Percentiles rank a stretch among this genome's conserved stretches.
phyloP scores from a whole-genome alignment of 768 basidiomycete genomes.

The Candolleomyces eurysporus region DNA sequence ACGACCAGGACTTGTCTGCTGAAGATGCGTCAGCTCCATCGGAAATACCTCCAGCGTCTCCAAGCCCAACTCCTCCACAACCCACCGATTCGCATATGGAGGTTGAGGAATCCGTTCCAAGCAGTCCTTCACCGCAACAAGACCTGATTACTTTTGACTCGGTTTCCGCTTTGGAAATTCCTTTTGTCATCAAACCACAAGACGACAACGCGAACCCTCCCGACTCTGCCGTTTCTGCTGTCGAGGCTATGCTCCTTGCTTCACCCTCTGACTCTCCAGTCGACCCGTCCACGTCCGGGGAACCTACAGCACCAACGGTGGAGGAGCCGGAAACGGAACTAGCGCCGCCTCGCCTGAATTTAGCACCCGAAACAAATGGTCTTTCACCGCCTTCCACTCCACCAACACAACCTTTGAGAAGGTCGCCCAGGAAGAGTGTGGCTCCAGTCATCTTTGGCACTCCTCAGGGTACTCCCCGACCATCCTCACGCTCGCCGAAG shows the following conservation, averaged over 20 bases:
- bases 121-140: conserved; percentile 5
- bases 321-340: background rate
- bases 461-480: conserved; percentile 11
- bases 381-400: background rate
- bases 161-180: conserved; percentile 16
- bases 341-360: background rate
- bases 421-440: conserved; percentile 37
- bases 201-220: background rate
- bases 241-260: background rate
- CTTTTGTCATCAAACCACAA: background rate
- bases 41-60: background rate
- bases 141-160: conserved; percentile 37
- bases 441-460: conserved; percentile 16
- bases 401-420: conserved; percentile 28
- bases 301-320: background rate
- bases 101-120: background rate
- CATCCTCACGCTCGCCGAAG: conserved; percentile 19
- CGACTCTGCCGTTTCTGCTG: conserved; percentile 4
- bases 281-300: background rate
- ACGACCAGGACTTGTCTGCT: background rate
- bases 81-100: background rate
- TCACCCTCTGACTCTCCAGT: background rate
- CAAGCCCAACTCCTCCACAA: conserved; percentile 8
- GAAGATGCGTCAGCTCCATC: background rate
- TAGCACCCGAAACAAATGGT: background rate